Evolutionary conservation across 805 yeast species (phyloP), one percentile per base, ranked within the genome.

Genomic region (Metschnikowia gruessii): DNA sequence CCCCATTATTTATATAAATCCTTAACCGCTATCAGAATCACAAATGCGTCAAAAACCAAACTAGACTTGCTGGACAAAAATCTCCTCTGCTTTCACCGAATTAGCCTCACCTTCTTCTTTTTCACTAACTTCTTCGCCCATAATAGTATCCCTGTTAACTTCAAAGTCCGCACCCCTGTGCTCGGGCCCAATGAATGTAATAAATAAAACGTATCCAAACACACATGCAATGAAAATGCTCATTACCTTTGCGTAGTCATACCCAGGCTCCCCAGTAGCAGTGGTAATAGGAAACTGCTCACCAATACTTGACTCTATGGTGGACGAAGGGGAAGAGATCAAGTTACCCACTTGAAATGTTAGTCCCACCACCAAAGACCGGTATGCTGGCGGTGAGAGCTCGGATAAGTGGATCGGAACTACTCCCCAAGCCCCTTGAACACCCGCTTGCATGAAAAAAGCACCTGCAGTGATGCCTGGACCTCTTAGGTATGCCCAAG

Each of bases 381-480:
- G 35, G 29, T 45, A 26, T 2, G 49, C 42, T 8, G 49, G 49
- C 2, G 66, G 65, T 16, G 86, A 77, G 42, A 84, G 68, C 62
- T 85, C 91, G 29, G 82, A 70, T 37, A 85, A 68, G 62, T 83
- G 82, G 37, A 82, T 75, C 15, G 90, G 87, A 12, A 80, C 71
- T 36, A 84, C 79, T 51, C 90, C 89, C 85, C 87, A 85, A 4
- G 82, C 82, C 29, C 89, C 90, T 69, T 81, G 83, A 4, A 83
- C 85, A 45, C 78, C 76, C 56, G 77, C 76, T 60, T 83, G 86
- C 59, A 83, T 59, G 67, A 82, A 82, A 63, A 83, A 83, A 4
- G 69, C 81, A 1, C 83, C 82, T 26, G 82, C 85, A 51, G 77
- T 72, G 18, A 81, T 76, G 16, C 74, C 72, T 13, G 63, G 53